A percentile compares a stretch with the other conserved stretches of the same genome.
These are phyloP conservation scores for Canavalia gladiata DNA, from an alignment of 306 rosid genomes.

Conservation along the genomic window DNA sequence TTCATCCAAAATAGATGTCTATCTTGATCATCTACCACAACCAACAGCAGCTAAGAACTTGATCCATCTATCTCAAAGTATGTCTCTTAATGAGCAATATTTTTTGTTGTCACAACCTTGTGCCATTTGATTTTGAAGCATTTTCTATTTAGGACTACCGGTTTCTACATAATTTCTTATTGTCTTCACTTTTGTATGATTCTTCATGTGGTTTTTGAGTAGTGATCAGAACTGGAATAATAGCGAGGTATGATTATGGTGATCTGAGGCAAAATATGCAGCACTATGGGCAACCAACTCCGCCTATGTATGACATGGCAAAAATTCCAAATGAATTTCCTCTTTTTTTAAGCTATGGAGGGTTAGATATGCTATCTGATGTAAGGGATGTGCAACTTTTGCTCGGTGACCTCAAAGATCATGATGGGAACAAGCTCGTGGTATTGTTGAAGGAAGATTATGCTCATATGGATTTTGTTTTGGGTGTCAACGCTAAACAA, in stretches of 20 bases:
- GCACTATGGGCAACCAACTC: conserved; percentile 66
- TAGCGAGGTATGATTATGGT: conserved; percentile 65
- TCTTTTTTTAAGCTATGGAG: conserved; percentile 66
- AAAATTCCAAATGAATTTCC: conserved; percentile 65
- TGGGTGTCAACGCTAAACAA: conserved; percentile 63
- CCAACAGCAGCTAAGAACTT: conserved; percentile 83
- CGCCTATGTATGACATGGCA: conserved; percentile 66
- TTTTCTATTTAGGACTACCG: not conserved
- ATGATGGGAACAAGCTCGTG: conserved; percentile 57
- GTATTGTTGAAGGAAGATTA: conserved; percentile 56
- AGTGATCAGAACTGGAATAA: conserved; percentile 65
- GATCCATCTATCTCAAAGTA: conserved; percentile 87
- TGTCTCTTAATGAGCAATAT: conserved; percentile 18
- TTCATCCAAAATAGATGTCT: conserved; percentile 56
- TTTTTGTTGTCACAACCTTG: not conserved
- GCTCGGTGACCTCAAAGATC: conserved; percentile 60
- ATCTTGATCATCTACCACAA: conserved; percentile 70
- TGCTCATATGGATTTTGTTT: conserved; percentile 72
- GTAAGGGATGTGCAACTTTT: conserved; percentile 61
- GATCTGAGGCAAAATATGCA: conserved; percentile 47
- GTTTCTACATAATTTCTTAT: not conserved
- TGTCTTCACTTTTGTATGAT: not conserved
- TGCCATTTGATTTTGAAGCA: conserved; percentile 20
- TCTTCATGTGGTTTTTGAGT: conserved; percentile 26
- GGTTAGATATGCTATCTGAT: conserved; percentile 58